Evolutionary conservation across 306 rosid species (phyloP).

Genomic region (Rosa persica): DNA sequence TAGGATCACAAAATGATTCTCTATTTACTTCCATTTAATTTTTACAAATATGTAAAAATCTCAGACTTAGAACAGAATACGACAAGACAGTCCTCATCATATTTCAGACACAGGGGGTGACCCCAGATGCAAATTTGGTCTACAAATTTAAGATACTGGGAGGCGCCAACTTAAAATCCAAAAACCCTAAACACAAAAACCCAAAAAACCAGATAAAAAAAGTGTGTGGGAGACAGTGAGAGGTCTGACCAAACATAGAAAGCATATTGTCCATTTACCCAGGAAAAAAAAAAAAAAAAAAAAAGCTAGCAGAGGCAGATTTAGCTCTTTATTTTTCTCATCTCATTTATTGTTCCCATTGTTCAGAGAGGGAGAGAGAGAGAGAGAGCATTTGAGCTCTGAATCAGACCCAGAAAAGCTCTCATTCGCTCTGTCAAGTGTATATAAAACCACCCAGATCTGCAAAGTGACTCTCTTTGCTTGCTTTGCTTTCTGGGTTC

Average conservation of each 20-base stretch:
- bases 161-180: constrained; percentile 10
- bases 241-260: neutral
- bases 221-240: neutral
- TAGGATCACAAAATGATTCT: neutral
- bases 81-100: neutral
- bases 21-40: neutral
- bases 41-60: neutral
- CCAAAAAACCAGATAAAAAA: neutral
- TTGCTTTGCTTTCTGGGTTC: neutral
- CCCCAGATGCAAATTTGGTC: neutral
- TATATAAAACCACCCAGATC: neutral
- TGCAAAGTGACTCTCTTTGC: neutral
- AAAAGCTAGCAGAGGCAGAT: neutral
- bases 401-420: neutral
- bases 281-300: too few species aligned
- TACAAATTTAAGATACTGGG: neutral
- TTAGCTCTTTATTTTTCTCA: neutral
- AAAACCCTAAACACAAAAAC: constrained; percentile 12
- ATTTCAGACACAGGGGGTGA: neutral
- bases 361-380: too few species aligned
- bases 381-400: too few species aligned
- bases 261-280: neutral
- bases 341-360: neutral
- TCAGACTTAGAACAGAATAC: neutral
- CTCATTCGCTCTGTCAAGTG: neutral